phyloP scores from a whole-genome alignment of 352 stramenopile genomes.

The Phytophthora ramorum region DNA sequence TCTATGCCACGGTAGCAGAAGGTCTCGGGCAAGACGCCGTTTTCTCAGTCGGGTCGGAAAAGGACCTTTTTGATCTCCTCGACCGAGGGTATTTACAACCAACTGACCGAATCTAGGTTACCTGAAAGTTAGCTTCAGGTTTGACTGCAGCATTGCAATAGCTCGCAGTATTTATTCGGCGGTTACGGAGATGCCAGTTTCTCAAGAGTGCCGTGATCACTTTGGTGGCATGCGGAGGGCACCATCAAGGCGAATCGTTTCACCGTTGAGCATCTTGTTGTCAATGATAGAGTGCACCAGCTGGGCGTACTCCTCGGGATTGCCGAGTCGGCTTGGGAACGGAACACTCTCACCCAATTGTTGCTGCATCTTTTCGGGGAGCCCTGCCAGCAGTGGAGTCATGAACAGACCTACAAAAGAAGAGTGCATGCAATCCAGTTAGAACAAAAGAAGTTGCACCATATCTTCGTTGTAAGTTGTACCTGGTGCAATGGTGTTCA shows the following conservation, averaged over 20 bases:
- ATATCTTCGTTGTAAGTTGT: conserved; percentile 2
- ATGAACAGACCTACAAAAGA: conserved; percentile 91
- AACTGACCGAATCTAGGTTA: conserved; percentile 46
- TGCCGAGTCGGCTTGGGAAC: conserved; percentile 95
- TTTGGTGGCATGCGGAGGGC: conserved; percentile 96
- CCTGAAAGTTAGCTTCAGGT: background rate
- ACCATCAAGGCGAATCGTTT: conserved; percentile 98
- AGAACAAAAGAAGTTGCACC: background rate
- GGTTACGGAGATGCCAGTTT: conserved; percentile 9
- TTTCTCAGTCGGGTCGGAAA: conserved; percentile 55
- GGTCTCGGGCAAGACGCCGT: conserved; percentile 42
- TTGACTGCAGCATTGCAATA: conserved; percentile 1
- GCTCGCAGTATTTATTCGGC: conserved; percentile 38
- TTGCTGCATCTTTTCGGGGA: conserved; percentile 95
- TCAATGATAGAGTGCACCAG: conserved; percentile 96
- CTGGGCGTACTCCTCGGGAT: conserved; percentile 96
- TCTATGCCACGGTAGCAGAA: conserved; percentile 47
- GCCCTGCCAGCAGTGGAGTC: conserved; percentile 95
- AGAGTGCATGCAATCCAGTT: background rate
- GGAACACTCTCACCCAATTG: conserved; percentile 94
- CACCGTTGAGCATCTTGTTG: conserved; percentile 99
- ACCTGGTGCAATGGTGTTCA: conserved; percentile 97
- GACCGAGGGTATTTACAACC: conserved; percentile 56
- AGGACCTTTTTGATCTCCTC: conserved; percentile 66
- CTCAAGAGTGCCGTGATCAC: conserved; percentile 38